Evolutionary conservation across 2,329 filamentous ascomycete genomes (phyloP), one percentile per base, ranked within the genome.

Genomic region (Colletotrichum navitas): DNA sequence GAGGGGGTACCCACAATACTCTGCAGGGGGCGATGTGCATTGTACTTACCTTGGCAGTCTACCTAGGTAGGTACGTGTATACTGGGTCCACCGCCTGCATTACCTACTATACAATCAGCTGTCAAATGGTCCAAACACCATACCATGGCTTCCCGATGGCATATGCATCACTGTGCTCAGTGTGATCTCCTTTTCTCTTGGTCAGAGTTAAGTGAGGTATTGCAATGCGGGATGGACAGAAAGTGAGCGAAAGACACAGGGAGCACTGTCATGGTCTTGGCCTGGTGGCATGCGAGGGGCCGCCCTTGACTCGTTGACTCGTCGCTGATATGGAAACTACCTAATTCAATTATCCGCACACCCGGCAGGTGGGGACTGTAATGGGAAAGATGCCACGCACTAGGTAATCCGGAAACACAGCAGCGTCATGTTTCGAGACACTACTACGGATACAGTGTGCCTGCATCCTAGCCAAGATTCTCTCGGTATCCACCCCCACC

Each of bases 401-500:
- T 59, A 56, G 1, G 41, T 21, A 43, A 6, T 45, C 43, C 21
- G 3, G 26, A 62, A 67, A 71, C 63, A 63, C 29, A 51, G 54
- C 39, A 60, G 65, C 65, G 65, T 68, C 65, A 60, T 63, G 69
- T 71, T 68, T 63, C 59, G 60, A 60, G 39, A 24, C 41, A 60
- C 36, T 59, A 54, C 41, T 14, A 7, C 5, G 16, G 29, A 29
- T 43, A 41, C 36, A 14, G 36, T 14, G 36, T 39, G 12, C 36
- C 12, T 12, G 12, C 45, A 55, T 71, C 52, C 59, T n/a, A 39
- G 65, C 59, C 65, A 60, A 60, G 69, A 49, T 59, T 52, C 52
- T 71, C 59, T 54, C 21, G 36, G 59, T 68, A 47, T 32, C 69
- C 60, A 64, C 69, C 69, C 68, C 69, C 69, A 72, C 69, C 60